A percentile compares a stretch with the other conserved stretches of the same genome.
phyloP scores from a whole-genome alignment of 1,284 basidiomycete genomes.

The Sparassis latifolia region DNA sequence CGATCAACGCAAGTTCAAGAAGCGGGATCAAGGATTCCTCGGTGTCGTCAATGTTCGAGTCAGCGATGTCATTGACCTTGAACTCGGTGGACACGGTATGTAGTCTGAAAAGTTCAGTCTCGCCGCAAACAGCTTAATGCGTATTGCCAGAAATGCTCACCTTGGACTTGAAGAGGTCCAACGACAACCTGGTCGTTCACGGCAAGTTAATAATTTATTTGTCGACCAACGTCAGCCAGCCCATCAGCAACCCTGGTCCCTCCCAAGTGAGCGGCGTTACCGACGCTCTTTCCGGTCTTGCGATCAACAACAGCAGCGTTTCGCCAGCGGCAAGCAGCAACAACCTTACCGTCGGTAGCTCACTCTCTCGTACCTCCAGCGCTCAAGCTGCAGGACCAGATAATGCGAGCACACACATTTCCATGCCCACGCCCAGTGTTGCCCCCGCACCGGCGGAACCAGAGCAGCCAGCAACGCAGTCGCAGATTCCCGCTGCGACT shows the following conservation, averaged over 20 bases:
- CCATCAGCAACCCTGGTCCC: slow-evolving; percentile 44
- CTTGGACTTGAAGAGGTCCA: slow-evolving; percentile 79
- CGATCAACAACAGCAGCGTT: slow-evolving; percentile 22
- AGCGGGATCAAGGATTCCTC: slow-evolving; percentile 90
- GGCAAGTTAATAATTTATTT: slow-evolving; percentile 83
- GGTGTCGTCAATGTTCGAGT: slow-evolving; percentile 89
- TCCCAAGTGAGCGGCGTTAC: slow-evolving; percentile 29
- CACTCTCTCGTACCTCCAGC: slow-evolving; percentile 29
- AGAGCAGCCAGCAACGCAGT: slow-evolving; percentile 14
- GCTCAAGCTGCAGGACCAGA: slow-evolving; percentile 22
- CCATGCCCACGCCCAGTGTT: slow-evolving; percentile 34
- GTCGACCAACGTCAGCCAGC: slow-evolving; percentile 54
- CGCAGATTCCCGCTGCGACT: slow-evolving; percentile 12
- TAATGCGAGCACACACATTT: slow-evolving; percentile 17
- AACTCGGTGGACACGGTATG: slow-evolving; percentile 72
- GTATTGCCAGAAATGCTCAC: slow-evolving; percentile 62
- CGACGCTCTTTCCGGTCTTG: slow-evolving; percentile 25
- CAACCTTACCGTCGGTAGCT: slow-evolving; percentile 24
- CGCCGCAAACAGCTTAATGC: neutral
- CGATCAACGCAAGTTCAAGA: slow-evolving; percentile 96
- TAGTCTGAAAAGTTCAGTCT: slow-evolving; percentile 6
- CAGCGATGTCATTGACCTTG: slow-evolving; percentile 75
- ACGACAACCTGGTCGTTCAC: slow-evolving; percentile 81
- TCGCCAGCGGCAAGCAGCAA: slow-evolving; percentile 29
- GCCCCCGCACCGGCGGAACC: slow-evolving; percentile 23